These are phyloP conservation scores for Trichoderma brevicompactum DNA, from an alignment of 2,329 filamentous ascomycete species.

Conservation along the genomic window DNA sequence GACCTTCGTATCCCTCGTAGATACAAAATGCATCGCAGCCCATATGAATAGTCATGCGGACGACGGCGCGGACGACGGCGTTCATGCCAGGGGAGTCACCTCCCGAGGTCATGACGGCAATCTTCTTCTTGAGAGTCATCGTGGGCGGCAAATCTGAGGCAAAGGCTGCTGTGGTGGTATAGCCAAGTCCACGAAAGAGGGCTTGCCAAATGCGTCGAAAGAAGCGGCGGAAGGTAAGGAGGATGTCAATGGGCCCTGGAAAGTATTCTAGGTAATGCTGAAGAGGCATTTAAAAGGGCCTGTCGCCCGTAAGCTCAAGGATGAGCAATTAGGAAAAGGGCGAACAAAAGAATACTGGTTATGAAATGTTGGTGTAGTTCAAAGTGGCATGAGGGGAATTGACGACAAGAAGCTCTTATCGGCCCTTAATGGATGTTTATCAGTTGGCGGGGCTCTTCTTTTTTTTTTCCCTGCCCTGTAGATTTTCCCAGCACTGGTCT, in stretches of 20 bases:
- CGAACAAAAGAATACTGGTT: constrained; percentile 4
- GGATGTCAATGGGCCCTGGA: constrained; percentile 39
- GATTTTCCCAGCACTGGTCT: neutral
- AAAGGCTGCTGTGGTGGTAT: constrained; percentile 23
- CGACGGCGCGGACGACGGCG: constrained; percentile 83
- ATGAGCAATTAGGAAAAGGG: constrained; percentile 20
- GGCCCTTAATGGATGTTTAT: constrained; percentile 24
- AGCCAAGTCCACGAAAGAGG: constrained; percentile 30
- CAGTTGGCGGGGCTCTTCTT: constrained; percentile 28
- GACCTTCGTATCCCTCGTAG: constrained; percentile 94
- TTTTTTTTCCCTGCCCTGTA: constrained; percentile 10
- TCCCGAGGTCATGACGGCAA: constrained; percentile 92
- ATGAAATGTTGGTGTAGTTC: constrained; percentile 20
- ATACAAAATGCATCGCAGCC: constrained; percentile 79
- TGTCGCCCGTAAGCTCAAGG: constrained; percentile 17
- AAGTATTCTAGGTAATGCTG: constrained; percentile 37
- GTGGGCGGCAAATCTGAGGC: constrained; percentile 32
- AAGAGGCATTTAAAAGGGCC: constrained; percentile 36
- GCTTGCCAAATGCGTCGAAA: constrained; percentile 37
- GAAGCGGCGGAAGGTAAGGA: constrained; percentile 38
- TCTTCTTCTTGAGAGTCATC: constrained; percentile 64
- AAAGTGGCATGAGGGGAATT: constrained; percentile 25
- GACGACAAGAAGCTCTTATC: constrained; percentile 30
- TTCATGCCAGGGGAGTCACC: constrained; percentile 97
- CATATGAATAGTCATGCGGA: constrained; percentile 87